These are phyloP conservation scores for Puccinia horiana DNA, from an alignment of 1,284 basidiomycete genomes.

Conservation along the genomic window DNA sequence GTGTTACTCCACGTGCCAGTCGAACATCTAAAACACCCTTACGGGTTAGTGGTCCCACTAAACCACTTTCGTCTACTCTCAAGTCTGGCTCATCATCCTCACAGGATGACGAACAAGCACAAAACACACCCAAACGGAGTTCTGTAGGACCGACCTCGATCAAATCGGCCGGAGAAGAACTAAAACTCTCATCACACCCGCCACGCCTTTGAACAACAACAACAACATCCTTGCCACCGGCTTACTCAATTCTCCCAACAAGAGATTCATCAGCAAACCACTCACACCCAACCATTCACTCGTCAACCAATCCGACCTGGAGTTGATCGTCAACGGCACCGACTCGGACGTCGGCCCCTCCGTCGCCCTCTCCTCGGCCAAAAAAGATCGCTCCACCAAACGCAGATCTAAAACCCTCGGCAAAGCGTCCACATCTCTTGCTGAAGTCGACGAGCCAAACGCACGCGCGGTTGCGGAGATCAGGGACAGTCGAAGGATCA, in stretches of 20 bases:
- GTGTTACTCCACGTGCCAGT: neutral
- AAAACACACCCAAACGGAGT: neutral
- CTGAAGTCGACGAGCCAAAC: too few species aligned
- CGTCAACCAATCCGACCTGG: constrained; percentile 28
- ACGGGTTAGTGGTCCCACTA: neutral
- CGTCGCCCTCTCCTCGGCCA: neutral
- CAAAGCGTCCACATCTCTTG: too few species aligned
- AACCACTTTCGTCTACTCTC: neutral
- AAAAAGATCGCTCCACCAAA: neutral
- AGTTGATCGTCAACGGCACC: constrained; percentile 32
- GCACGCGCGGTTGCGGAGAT: too few species aligned
- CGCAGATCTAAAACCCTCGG: too few species aligned
- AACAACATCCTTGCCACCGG: neutral
- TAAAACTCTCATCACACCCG: neutral
- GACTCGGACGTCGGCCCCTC: constrained; percentile 16
- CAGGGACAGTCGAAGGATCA: too few species aligned
- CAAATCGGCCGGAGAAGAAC: neutral
- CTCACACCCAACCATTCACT: neutral
- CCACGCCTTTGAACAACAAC: neutral
- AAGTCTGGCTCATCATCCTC: neutral
- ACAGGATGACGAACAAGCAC: neutral
- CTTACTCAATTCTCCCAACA: neutral
- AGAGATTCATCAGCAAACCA: neutral
- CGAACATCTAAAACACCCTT: neutral
- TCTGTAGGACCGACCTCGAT: neutral